Base-by-base conservation (phyloP, 225 moss, liverwort and hornwort genomes). In the Pleurozium schreberi region DNA sequence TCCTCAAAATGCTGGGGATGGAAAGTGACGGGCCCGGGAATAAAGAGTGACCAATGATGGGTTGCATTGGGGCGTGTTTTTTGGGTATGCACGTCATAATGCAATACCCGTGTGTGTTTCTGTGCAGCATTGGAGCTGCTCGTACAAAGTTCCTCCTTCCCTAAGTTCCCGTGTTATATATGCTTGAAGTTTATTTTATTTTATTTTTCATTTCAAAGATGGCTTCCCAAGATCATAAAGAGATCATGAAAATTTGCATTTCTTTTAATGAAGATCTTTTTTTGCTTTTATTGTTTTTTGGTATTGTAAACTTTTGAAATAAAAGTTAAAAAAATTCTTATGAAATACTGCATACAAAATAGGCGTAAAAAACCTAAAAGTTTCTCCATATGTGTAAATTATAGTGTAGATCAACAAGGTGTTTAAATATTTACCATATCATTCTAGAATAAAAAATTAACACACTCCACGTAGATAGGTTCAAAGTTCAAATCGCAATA, bases 391-490 rank as follows among this genome's bases (percentile, higher is more conserved):
- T n/a, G 6, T 25, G 14, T 14, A 70, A 71, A 16, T 71, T 15
- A 43, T 15, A 43, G 27, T 45, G 6, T 17, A 10, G 3, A 71
- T 28, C 5, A 42, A 42, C 6, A 27, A 26, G 15, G 8, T 43
- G 9, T 43, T 42, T 15, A 71, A 18, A 3, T 2, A 0, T 20
- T 20, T 40, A 9, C 2, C 1, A 0, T 23, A 23, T 40, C 8
- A 23, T 69, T 69, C 4, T n/a, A 70, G 42, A 40, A 69, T 69
- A 40, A 69, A 7, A 42, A 70, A 14, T 42, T 1, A 25, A n/a
- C n/a, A 0, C 5, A 26, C 5, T 70, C 4, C 4, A 42, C 14
- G 14, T 2, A 8, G 8, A 14, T 40, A 40, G 14, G 8, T 3
- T 4, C 5, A 26, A 42, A 40, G 14, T 25, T 70, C 5, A 15